Conservation (phyloP, 148 eudicot genomes). For the Silene conica region DNA sequence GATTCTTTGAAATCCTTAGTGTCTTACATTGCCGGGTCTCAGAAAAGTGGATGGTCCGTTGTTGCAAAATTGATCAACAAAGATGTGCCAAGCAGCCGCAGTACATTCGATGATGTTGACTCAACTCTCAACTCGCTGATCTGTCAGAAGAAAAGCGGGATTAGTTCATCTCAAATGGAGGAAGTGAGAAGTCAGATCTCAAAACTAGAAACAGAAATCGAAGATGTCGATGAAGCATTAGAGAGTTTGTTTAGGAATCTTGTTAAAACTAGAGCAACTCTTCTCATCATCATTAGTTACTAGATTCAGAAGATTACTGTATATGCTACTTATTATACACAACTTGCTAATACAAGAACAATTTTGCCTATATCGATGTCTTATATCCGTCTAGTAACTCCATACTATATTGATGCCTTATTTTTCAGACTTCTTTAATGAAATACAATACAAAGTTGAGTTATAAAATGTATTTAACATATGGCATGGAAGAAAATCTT, state of each 20-base stretch:
- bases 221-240: conserved; percentile 10
- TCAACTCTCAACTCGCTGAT: conserved; percentile 1
- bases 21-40: conserved; percentile 10
- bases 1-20: conserved; percentile 12
- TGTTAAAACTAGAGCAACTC: conserved; percentile 16
- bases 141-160: conserved; percentile 7
- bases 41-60: conserved; percentile 13
- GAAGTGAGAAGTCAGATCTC: not conserved
- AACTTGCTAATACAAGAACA: not conserved
- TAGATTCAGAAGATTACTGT: conserved; percentile 18
- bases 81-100: not conserved
- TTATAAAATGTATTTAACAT: no score
- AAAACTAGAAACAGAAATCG: not conserved
- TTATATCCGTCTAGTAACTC: no score
- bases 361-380: not conserved
- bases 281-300: conserved; percentile 41
- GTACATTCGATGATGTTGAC: conserved; percentile 5
- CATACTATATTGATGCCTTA: no score
- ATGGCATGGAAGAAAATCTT: no score
- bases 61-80: not conserved
- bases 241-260: conserved; percentile 21
- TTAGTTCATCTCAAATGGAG: not conserved
- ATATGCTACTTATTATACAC: not conserved
- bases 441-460: no score
- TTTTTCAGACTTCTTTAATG: no score